These are phyloP conservation scores for Aegilops bicornis DNA, from an alignment of 176 grass and related monocot genomes.

Conservation along the genomic window DNA sequence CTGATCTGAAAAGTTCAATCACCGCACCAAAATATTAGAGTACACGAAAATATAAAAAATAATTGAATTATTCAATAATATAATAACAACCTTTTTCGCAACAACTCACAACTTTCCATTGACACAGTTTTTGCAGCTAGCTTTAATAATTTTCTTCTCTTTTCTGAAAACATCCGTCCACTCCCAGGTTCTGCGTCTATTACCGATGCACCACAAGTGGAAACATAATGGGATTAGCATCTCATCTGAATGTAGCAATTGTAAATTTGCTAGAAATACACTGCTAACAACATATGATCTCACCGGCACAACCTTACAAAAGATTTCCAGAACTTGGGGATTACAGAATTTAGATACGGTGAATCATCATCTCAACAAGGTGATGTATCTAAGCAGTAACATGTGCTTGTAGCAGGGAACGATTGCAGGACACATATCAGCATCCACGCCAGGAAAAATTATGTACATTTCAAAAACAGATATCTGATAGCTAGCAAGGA, in stretches of 20 bases:
- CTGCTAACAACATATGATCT: constrained; percentile 14
- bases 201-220: constrained; percentile 4
- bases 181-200: constrained; percentile 42
- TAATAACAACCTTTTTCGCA: constrained; percentile 49
- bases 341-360: not conserved
- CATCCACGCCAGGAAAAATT: constrained; percentile 3
- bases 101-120: constrained; percentile 58
- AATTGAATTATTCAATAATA: constrained; percentile 9
- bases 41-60: constrained; percentile 25
- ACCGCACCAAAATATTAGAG: not conserved
- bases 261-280: constrained; percentile 29
- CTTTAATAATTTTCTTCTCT: constrained; percentile 70
- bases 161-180: constrained; percentile 60
- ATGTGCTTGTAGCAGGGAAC: not conserved
- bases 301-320: not conserved
- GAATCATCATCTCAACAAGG: not conserved
- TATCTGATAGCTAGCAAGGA: not conserved
- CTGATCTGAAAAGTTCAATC: constrained; percentile 55
- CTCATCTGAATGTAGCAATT: constrained; percentile 5
- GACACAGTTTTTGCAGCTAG: constrained; percentile 55
- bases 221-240: constrained; percentile 15
- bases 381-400: not conserved
- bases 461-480: not conserved
- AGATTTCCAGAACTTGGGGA: not conserved
- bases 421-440: not conserved